Evolutionary conservation across 768 basidiomycete species (phyloP).

Genomic region (Grammothele lineata): DNA sequence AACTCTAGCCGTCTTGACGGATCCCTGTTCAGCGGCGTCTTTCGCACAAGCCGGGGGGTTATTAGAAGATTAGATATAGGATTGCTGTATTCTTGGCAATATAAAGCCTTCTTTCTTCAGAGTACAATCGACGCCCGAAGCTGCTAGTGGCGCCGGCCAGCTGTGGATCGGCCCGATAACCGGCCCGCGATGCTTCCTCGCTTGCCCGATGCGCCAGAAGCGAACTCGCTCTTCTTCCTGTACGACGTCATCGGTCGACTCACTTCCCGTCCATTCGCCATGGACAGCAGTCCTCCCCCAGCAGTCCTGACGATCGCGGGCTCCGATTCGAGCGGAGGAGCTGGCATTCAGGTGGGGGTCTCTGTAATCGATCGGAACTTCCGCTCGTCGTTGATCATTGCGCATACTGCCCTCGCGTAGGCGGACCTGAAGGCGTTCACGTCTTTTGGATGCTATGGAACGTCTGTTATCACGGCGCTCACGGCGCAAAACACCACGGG

Average conservation of each 20-base stretch:
- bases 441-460: conserved; percentile 73
- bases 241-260: neutral
- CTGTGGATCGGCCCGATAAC: no score
- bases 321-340: conserved; percentile 80
- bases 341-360: conserved; percentile 74
- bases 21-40: no score
- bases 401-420: conserved; percentile 33
- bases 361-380: neutral
- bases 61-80: no score
- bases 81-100: no score
- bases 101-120: no score
- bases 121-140: no score
- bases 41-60: no score
- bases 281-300: conserved; percentile 11
- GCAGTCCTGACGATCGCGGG: conserved; percentile 72
- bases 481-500: conserved; percentile 89
- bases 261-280: neutral
- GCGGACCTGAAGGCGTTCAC: conserved; percentile 87
- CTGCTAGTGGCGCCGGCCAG: no score
- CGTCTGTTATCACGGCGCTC: conserved; percentile 78
- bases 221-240: neutral
- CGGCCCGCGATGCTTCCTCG: no score
- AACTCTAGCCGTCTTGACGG: no score
- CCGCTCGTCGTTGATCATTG: neutral
- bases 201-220: no score